Percentiles rank a stretch among this genome's conserved stretches.
Conservation (phyloP, 768 basidiomycete species). For the Brasilioporus rufonigricans region DNA sequence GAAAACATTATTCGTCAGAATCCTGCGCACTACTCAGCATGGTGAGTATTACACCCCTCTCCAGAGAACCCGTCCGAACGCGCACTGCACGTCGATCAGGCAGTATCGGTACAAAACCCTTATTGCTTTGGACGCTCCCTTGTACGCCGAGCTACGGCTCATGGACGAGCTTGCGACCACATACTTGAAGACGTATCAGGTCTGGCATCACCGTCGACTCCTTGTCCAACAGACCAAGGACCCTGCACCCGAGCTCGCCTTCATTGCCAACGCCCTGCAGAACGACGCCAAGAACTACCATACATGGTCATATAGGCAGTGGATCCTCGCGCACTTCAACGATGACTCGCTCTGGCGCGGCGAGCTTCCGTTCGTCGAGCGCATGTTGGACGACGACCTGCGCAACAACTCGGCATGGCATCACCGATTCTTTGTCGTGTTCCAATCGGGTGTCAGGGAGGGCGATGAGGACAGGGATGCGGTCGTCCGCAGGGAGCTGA, state of each 20-base stretch:
- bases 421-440: conserved; percentile 88
- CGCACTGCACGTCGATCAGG: conserved; percentile 44
- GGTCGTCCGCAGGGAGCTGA: conserved; percentile 66
- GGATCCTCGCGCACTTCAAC: conserved; percentile 85
- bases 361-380: conserved; percentile 75
- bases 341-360: conserved; percentile 65
- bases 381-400: conserved; percentile 69
- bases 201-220: conserved; percentile 91
- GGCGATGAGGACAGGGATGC: conserved; percentile 62
- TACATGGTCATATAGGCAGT: conserved; percentile 98
- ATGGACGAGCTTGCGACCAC: conserved; percentile 86
- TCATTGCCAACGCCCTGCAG: conserved; percentile 69
- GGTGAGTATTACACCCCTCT: conserved; percentile 48
- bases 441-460: conserved; percentile 58
- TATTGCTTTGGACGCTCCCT: conserved; percentile 57
- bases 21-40: conserved; percentile 96
- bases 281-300: conserved; percentile 96
- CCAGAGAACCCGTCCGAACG: background rate
- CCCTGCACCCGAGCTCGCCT: conserved; percentile 69
- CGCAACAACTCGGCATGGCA: conserved; percentile 99
- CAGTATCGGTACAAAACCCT: conserved; percentile 94
- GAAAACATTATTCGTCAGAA: conserved; percentile 87
- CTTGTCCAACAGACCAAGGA: conserved; percentile 57
- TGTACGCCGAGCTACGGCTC: conserved; percentile 74
- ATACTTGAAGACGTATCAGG: conserved; percentile 95